phyloP scores from a whole-genome alignment of 2,329 filamentous ascomycete genomes.

The Pseudocercospora eumusae region DNA sequence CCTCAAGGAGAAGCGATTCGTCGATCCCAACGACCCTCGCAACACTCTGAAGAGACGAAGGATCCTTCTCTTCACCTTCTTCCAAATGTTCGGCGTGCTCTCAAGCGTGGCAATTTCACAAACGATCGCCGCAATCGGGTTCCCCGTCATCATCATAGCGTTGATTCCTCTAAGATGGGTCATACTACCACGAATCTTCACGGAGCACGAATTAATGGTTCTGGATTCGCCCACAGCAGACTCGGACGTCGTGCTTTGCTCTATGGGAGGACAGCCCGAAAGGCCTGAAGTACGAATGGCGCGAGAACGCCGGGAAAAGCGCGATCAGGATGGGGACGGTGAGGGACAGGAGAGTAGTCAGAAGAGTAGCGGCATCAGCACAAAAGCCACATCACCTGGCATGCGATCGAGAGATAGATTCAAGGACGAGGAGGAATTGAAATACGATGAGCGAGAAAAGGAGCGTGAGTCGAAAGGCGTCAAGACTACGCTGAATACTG shows the following conservation, averaged over 20 bases:
- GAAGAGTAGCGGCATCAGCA: constrained; percentile 25
- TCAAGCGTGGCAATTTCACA: constrained; percentile 61
- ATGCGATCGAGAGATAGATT: constrained; percentile 31
- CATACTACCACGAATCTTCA: constrained; percentile 55
- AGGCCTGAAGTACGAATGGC: constrained; percentile 41
- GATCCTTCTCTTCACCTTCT: constrained; percentile 54
- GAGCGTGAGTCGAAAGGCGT: constrained; percentile 24
- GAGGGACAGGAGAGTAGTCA: constrained; percentile 32
- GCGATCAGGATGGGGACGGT: constrained; percentile 32
- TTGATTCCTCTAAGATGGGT: constrained; percentile 58
- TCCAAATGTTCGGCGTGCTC: constrained; percentile 55
- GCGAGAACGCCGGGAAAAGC: constrained; percentile 27
- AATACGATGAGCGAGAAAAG: constrained; percentile 27
- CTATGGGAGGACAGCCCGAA: constrained; percentile 52
- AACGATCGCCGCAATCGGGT: constrained; percentile 61
- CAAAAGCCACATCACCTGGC: constrained; percentile 19
- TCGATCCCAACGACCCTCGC: constrained; percentile 52
- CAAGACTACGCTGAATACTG: constrained; percentile 30
- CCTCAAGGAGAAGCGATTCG: constrained; percentile 50
- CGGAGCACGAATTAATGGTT: constrained; percentile 49
- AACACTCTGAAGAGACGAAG: constrained; percentile 47
- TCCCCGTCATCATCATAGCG: constrained; percentile 59
- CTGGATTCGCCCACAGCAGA: constrained; percentile 58
- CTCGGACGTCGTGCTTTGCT: constrained; percentile 56
- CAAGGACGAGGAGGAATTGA: constrained; percentile 30